Base-by-base conservation (phyloP, 2,329 filamentous ascomycete genomes). In the Didymella lethalis region DNA sequence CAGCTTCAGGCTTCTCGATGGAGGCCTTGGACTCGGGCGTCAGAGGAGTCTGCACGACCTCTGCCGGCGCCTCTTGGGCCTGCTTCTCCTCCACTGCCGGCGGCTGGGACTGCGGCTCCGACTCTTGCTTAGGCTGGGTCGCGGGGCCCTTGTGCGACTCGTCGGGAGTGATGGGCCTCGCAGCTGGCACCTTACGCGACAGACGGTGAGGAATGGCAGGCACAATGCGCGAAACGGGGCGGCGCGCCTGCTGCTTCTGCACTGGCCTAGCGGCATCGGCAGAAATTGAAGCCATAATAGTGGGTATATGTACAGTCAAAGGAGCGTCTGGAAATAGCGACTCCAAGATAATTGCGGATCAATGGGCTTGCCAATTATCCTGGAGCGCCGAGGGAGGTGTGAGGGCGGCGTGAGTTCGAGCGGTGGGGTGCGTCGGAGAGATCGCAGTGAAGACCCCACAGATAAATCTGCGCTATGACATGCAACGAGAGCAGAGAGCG, bases 301-400 rank as follows among this genome's bases (percentile, higher is more conserved):
- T 54, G 48, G 40, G 36, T 10, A 29, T 43, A 31, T 23, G 44
- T 18, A 29, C 47, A 49, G 44, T 32, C 34, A 23, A 60, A 45
- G 47, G 46, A 57, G 62, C 57, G 59, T 63, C 52, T 47, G 25
- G 44, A 40, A 47, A 40, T 60, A 75, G 76, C 75, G 73, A 72
- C 75, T 78, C 76, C 76, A 78, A 75, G 75, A 75, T 76, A 78
- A 77, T 75, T 76, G 74, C 67, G 69, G 62, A 59, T 52, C 59
- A 57, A 52, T 41, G 47, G 51, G 59, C 41, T 64, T 69, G 71
- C 66, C 75, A 77, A 78, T 77, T 78, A 77, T 74, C 76, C 74
- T 78, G 75, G 76, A 78, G 76, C 74, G 75, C 76, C 66, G 56
- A 59, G 50, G 48, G 28, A 43, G 40, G 53, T 51, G 47, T 16